A percentile compares a stretch with the other conserved stretches of the same genome.
phyloP scores from a whole-genome alignment of 202 grass and related monocot genomes.

The Carex arenaria region DNA sequence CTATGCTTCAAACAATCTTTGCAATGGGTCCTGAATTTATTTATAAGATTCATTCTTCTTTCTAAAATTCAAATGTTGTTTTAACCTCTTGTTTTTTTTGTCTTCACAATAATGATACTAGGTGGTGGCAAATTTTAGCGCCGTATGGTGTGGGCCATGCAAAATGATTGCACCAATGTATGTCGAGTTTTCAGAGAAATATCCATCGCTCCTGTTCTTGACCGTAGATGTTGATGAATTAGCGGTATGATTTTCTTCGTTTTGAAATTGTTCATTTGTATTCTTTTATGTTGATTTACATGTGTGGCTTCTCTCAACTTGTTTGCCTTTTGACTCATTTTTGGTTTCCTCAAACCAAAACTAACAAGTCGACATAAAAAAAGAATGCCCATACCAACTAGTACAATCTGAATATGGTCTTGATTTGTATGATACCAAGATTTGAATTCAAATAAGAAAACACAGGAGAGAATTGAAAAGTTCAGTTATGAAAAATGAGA shows the following conservation, averaged over 20 bases:
- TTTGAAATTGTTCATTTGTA: conserved; percentile 1
- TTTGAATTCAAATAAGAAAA: background rate
- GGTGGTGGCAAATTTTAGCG: conserved; percentile 87
- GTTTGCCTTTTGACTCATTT: background rate
- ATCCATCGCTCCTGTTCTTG: conserved; percentile 59
- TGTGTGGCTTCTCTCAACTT: background rate
- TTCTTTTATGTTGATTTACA: background rate
- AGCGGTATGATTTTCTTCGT: conserved; percentile 35
- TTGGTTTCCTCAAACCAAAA: background rate
- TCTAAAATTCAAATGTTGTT: background rate
- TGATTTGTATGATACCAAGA: background rate
- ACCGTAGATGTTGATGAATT: conserved; percentile 75
- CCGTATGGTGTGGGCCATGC: conserved; percentile 82
- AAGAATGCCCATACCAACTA: background rate
- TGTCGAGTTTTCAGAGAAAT: conserved; percentile 59
- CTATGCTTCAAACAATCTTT: background rate
- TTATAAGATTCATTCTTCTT: background rate
- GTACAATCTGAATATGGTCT: background rate
- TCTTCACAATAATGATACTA: conserved; percentile 20
- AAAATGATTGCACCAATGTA: conserved; percentile 59
- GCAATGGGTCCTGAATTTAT: background rate
- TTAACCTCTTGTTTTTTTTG: background rate
- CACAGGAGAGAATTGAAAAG: background rate
- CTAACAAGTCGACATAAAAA: background rate
- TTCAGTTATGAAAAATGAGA: background rate